Evolutionary conservation across 805 yeast genomes (phyloP), one percentile per base, ranked within the genome.

Genomic region (Lipomyces spencermartinsiae): DNA sequence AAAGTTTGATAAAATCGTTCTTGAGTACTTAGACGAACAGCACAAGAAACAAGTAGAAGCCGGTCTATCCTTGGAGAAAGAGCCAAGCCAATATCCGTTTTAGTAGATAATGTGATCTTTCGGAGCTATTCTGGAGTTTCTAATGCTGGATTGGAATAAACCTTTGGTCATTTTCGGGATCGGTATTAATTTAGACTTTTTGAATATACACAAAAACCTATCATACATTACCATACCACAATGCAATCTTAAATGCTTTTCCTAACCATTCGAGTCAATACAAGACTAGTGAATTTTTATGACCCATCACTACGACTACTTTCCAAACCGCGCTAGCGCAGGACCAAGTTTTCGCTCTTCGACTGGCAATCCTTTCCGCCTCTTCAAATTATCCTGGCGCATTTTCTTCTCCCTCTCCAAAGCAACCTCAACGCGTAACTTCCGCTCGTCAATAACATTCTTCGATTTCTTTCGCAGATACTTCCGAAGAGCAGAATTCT

Each of bases 381-480:
- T 79, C 78, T 74, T 83, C 80, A 43, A 77, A 76, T 67, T 81
- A 82, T 79, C 85, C 83, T 77, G 84, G 82, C 95, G 87, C 33
- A 86, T 80, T 63, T 85, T 85, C 79, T 92, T 91, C 79, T 94
- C 98, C 73, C 83, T 84, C 76, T 85, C 85, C 76, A 92, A 82
- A 73, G 91, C 91, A 65, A 84, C 85, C 76, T 93, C 93, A 12
- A 91, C 83, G 72, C 96, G 87, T 77, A 89, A 75, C 74, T 89
- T 89, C 75, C 97, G 88, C 78, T 92, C 92, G 77, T 92, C 97
- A 69, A 93, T 86, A 58, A 93, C 93, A 76, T 93, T 93, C 77
- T 86, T 87, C 64, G 89, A 87, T 84, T 89, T 90, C 85, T 91
- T 93, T 78, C 97, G 87, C 79, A 91, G 80, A 77, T 88, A 88